phyloP scores from a whole-genome alignment of 2,329 filamentous ascomycete species.

The Thelonectria rubi region DNA sequence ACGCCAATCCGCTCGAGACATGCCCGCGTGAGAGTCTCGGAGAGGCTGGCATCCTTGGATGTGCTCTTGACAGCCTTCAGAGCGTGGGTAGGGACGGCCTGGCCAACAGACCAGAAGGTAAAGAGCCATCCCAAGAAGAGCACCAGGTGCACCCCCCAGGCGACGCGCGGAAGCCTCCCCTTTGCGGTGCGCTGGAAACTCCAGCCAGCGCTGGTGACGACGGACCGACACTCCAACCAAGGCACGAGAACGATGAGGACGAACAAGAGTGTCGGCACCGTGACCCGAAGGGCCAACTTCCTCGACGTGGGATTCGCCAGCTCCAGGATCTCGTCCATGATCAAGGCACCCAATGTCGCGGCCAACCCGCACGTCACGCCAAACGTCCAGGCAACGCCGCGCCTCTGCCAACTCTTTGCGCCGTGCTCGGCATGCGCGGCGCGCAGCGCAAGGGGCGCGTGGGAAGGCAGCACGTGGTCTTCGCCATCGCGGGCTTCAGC shows the following conservation, averaged over 20 bases:
- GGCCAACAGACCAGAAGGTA: conserved; percentile 79
- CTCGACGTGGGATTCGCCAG: conserved; percentile 74
- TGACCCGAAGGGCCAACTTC: conserved; percentile 72
- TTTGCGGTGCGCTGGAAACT: conserved; percentile 67
- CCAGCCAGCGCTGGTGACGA: conserved; percentile 67
- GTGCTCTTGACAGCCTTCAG: conserved; percentile 34
- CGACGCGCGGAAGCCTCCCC: conserved; percentile 64
- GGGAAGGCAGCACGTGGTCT: conserved; percentile 68
- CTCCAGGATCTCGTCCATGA: conserved; percentile 85
- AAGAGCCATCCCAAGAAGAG: conserved; percentile 76
- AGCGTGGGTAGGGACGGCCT: conserved; percentile 61
- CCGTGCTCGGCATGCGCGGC: conserved; percentile 68
- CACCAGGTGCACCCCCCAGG: conserved; percentile 70
- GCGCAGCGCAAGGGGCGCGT: conserved; percentile 67
- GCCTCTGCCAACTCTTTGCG: conserved; percentile 59
- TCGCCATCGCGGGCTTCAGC: conserved; percentile 62
- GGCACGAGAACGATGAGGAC: conserved; percentile 80
- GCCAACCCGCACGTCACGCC: conserved; percentile 80
- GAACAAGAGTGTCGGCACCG: conserved; percentile 75
- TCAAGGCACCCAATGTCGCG: conserved; percentile 79
- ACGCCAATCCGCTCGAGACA: conserved; percentile 79
- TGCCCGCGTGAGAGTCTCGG: conserved; percentile 57
- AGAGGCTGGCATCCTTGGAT: conserved; percentile 43
- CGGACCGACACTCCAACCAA: conserved; percentile 77
- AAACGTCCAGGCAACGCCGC: conserved; percentile 72